phyloP scores from a whole-genome alignment of 164 flowering plant species.

The Tinospora cordifolia region DNA sequence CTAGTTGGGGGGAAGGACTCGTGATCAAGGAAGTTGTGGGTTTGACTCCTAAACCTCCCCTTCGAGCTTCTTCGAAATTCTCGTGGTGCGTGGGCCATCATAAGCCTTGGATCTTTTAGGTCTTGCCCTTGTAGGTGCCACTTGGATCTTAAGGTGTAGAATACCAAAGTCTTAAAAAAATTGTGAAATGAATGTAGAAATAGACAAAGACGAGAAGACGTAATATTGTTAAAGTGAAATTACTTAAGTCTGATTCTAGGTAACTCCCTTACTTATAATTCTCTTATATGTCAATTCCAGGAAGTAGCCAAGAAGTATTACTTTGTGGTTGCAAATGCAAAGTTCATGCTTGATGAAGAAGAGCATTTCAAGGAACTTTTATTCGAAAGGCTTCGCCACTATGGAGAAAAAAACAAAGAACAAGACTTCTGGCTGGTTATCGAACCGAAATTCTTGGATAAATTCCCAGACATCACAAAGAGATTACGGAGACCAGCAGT shows the following conservation, averaged over 20 bases:
- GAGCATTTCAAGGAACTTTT: conserved; percentile 87
- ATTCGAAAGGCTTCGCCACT: conserved; percentile 62
- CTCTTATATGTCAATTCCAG: conserved; percentile 8
- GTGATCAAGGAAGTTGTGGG: too few relatives aligned
- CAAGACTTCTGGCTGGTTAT: conserved; percentile 93
- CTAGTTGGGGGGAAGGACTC: too few relatives aligned
- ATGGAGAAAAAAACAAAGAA: conserved; percentile 56
- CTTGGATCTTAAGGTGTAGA: too few relatives aligned
- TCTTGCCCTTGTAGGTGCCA: too few relatives aligned
- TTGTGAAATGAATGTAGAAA: too few relatives aligned
- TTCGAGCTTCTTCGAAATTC: too few relatives aligned
- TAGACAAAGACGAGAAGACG: too few relatives aligned
- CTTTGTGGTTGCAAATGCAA: conserved; percentile 90
- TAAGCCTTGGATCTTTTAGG: too few relatives aligned
- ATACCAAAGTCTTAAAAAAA: too few relatives aligned
- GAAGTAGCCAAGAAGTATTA: conserved; percentile 42
- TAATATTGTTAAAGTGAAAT: background rate
- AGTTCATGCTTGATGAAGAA: conserved; percentile 95
- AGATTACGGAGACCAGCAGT: conserved; percentile 86
- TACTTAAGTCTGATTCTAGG: background rate
- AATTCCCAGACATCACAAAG: conserved; percentile 70
- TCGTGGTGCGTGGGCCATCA: too few relatives aligned
- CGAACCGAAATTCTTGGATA: conserved; percentile 89
- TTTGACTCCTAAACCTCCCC: too few relatives aligned
- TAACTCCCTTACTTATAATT: background rate